These are phyloP conservation scores for Paramecium octaurelia DNA, from an alignment of 73 alveolate species.

Conservation along the genomic window DNA sequence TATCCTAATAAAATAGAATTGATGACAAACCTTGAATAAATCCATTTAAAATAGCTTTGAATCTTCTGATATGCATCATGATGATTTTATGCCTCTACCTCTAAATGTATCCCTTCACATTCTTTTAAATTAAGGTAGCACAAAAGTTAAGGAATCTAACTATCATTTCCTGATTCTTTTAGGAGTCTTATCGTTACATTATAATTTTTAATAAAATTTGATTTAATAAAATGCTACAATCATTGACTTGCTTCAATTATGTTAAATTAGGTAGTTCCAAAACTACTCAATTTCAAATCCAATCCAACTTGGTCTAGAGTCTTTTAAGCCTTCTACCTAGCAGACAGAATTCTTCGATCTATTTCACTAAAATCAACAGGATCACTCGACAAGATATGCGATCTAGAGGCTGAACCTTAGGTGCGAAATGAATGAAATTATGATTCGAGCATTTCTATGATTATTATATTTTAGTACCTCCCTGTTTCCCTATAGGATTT, in stretches of 20 bases:
- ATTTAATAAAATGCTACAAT: not conserved
- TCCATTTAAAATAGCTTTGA: conserved; percentile 32
- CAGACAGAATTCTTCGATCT: not conserved
- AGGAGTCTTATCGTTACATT: conserved; percentile 21
- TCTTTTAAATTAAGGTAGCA: conserved; percentile 25
- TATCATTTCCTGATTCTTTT: not conserved
- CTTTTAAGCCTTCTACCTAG: not conserved
- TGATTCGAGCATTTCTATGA: not conserved
- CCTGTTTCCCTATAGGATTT: not conserved
- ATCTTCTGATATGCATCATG: conserved; percentile 37
- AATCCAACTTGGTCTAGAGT: not conserved
- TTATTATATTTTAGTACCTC: not conserved
- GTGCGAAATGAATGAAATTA: not conserved
- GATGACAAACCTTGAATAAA: not conserved
- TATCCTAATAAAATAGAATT: not conserved
- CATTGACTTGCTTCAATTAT: not conserved
- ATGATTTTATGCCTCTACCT: conserved; percentile 30
- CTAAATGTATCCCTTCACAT: conserved; percentile 9
- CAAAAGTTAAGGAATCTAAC: conserved; percentile 3
- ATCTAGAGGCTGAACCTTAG: not conserved
- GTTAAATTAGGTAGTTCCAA: not conserved
- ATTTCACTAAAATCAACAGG: not conserved
- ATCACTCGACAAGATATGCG: not conserved
- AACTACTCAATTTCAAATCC: not conserved
- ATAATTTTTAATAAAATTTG: not conserved